A percentile compares a stretch with the other conserved stretches of the same genome.
These are phyloP conservation scores for Stachybotrys chlorohalonatus DNA, from an alignment of 2,329 filamentous ascomycete genomes.

Conservation along the genomic window DNA sequence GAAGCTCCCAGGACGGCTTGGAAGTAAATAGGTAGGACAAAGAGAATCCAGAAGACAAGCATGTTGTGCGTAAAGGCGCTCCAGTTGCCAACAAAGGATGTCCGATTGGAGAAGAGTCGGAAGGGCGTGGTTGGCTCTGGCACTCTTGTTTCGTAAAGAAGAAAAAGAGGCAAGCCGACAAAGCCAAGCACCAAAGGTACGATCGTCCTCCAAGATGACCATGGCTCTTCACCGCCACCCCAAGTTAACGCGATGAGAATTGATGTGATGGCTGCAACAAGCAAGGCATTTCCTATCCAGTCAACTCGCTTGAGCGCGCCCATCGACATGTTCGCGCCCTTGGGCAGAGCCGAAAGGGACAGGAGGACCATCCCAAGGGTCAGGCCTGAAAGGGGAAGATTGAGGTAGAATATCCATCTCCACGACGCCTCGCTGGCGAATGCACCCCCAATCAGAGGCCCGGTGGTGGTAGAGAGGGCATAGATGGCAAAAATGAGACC, in stretches of 20 bases:
- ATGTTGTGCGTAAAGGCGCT: conserved; percentile 12
- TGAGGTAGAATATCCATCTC: conserved; percentile 37
- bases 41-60: conserved; percentile 24
- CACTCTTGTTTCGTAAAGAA: conserved; percentile 19
- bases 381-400: conserved; percentile 20
- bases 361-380: conserved; percentile 9
- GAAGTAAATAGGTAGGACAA: conserved; percentile 39
- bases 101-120: conserved; percentile 34
- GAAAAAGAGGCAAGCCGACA: conserved; percentile 25
- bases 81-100: conserved; percentile 11
- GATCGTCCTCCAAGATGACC: conserved; percentile 37
- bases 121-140: conserved; percentile 30
- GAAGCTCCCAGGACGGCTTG: conserved; percentile 27
- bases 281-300: conserved; percentile 27
- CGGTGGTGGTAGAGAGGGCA: conserved; percentile 21
- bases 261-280: conserved; percentile 24
- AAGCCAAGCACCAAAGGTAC: conserved; percentile 36
- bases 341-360: conserved; percentile 16
- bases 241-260: conserved; percentile 43
- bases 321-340: conserved; percentile 10
- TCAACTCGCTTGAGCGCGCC: conserved; percentile 22
- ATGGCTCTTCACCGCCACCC: conserved; percentile 40
- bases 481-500: conserved; percentile 19
- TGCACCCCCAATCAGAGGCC: conserved; percentile 20
- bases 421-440: conserved; percentile 20